These are phyloP conservation scores for Russula abietina DNA, from an alignment of 768 basidiomycete species.

Conservation along the genomic window DNA sequence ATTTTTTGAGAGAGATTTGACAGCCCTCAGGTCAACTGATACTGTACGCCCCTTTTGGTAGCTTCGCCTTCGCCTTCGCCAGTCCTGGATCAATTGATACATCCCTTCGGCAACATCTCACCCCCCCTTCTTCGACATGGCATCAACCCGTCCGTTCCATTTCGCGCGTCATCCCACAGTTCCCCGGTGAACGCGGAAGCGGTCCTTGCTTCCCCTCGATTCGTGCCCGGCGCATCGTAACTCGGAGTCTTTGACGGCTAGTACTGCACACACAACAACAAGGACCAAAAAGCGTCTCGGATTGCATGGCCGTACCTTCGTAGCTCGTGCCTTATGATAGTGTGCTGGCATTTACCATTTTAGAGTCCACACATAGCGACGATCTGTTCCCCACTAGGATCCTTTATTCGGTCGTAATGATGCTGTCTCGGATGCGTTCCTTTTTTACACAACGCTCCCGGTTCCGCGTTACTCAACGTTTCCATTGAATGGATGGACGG, in stretches of 20 bases:
- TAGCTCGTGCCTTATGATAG: constrained; percentile 26
- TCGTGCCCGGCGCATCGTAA: constrained; percentile 26
- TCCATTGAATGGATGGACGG: not conserved
- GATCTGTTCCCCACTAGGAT: constrained; percentile 21
- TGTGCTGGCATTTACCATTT: constrained; percentile 27
- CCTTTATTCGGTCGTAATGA: constrained; percentile 12
- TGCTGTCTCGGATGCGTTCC: constrained; percentile 7
- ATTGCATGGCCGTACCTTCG: constrained; percentile 21
- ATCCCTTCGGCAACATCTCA: not conserved
- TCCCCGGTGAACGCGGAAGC: constrained; percentile 20
- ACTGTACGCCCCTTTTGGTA: too few relatives aligned
- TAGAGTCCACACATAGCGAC: constrained; percentile 21
- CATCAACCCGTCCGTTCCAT: constrained; percentile 5
- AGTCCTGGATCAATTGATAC: not conserved
- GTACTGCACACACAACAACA: not conserved
- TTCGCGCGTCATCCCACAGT: not conserved
- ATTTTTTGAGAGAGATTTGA: too few relatives aligned
- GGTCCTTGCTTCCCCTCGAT: constrained; percentile 19
- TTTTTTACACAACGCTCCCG: constrained; percentile 13
- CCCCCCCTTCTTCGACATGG: not conserved
- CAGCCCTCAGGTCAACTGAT: too few relatives aligned
- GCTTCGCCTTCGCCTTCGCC: too few relatives aligned
- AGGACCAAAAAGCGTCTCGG: constrained; percentile 8
- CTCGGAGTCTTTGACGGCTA: constrained; percentile 26
- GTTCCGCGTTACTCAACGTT: constrained; percentile 1